These are phyloP conservation scores for Leishmania braziliensis DNA, from an alignment of 208 protist species.

Conservation along the genomic window DNA sequence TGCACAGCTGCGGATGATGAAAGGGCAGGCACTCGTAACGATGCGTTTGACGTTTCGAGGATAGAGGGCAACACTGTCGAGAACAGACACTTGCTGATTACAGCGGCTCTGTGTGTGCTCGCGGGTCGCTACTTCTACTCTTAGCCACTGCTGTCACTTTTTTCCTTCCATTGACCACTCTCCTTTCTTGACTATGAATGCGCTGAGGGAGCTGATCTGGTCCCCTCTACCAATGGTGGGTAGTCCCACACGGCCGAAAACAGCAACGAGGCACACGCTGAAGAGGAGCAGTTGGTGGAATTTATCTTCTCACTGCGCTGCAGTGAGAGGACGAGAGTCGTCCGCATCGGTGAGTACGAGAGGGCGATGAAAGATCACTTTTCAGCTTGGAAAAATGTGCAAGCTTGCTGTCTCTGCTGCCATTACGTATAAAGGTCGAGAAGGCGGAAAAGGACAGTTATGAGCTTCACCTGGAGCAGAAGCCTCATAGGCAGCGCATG, in stretches of 20 bases:
- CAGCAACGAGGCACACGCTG: too few relatives aligned
- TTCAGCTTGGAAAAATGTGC: too few relatives aligned
- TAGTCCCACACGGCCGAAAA: not conserved
- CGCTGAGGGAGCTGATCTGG: not conserved
- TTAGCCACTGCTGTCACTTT: not conserved
- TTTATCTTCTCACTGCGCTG: too few relatives aligned
- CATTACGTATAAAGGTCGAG: too few relatives aligned
- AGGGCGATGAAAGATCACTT: too few relatives aligned
- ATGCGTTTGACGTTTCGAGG: not conserved
- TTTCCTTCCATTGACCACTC: not conserved
- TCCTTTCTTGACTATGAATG: not conserved
- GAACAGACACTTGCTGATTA: not conserved
- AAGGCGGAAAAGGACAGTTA: too few relatives aligned
- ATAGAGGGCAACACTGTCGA: not conserved
- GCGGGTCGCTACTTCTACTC: not conserved
- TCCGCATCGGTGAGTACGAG: too few relatives aligned
- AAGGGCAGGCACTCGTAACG: not conserved
- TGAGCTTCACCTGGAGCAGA: too few relatives aligned
- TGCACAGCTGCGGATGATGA: not conserved
- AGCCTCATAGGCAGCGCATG: too few relatives aligned
- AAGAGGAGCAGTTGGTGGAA: too few relatives aligned
- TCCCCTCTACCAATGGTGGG: not conserved
- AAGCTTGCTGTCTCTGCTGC: too few relatives aligned
- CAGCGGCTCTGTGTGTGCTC: not conserved
- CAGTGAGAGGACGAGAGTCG: too few relatives aligned